Conservation (phyloP, 768 basidiomycete species). For the Phaeolepiota aurea region DNA sequence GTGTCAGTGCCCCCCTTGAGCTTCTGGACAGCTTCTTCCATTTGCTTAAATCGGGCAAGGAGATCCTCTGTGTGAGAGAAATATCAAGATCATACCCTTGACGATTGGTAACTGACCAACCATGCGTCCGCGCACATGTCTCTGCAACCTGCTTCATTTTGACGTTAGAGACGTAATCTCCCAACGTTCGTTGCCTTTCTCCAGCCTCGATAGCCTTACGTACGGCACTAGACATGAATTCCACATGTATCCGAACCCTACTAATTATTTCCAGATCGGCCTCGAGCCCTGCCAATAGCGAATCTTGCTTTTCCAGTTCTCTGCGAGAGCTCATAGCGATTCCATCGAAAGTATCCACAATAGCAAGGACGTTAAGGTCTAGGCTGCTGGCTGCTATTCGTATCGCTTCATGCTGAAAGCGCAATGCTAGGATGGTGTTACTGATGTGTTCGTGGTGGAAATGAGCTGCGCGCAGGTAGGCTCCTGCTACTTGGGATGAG, state of each 20-base stretch:
- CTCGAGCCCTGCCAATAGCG: constrained; percentile 54
- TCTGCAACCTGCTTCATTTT: constrained; percentile 81
- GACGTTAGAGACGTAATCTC: constrained; percentile 70
- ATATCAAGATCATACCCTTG: neutral
- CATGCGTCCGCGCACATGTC: constrained; percentile 59
- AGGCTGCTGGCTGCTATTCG: constrained; percentile 67
- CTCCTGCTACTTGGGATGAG: constrained; percentile 55
- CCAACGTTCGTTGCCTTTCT: constrained; percentile 58
- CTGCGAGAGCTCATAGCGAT: constrained; percentile 45
- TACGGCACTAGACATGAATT: constrained; percentile 63
- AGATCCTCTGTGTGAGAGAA: constrained; percentile 67
- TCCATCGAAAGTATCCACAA: constrained; percentile 62
- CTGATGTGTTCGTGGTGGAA: constrained; percentile 56
- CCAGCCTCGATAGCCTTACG: constrained; percentile 67
- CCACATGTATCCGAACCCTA: constrained; percentile 59
- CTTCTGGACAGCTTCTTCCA: constrained; percentile 42
- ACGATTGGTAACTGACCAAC: constrained; percentile 34
- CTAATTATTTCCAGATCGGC: constrained; percentile 67
- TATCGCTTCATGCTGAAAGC: constrained; percentile 60
- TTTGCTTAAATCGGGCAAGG: constrained; percentile 39
- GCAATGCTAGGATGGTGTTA: constrained; percentile 42
- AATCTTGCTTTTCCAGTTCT: constrained; percentile 62
- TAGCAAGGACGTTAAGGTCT: constrained; percentile 64
- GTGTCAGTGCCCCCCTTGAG: constrained; percentile 52
- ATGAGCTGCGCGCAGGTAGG: constrained; percentile 57